Conservation (phyloP, 306 rosid species). For the Fragaria nilgerrensis region DNA sequence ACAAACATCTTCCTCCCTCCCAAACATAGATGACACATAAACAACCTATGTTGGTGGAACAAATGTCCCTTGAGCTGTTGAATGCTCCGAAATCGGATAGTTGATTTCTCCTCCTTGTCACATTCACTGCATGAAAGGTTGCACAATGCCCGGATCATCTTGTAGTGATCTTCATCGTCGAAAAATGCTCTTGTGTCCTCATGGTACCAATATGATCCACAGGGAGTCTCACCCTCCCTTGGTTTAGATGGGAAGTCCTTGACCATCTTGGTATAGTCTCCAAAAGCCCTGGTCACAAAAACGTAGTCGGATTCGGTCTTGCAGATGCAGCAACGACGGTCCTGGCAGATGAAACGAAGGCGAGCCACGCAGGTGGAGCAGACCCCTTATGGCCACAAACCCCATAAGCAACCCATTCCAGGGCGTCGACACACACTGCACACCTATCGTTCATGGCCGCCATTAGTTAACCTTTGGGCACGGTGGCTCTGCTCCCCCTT, state of each 20-base stretch:
- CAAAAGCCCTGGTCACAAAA: constrained; percentile 72
- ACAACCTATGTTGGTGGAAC: constrained; percentile 67
- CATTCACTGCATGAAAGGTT: constrained; percentile 71
- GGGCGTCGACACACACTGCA: constrained; percentile 83
- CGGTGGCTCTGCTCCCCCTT: background rate
- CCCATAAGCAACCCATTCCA: constrained; percentile 93
- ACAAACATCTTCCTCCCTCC: constrained; percentile 95
- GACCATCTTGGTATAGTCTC: constrained; percentile 47
- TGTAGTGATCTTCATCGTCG: constrained; percentile 52
- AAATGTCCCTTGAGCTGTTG: constrained; percentile 86
- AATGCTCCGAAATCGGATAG: constrained; percentile 55
- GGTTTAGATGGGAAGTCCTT: constrained; percentile 40
- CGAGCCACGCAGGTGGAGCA: constrained; percentile 87
- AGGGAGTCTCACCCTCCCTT: constrained; percentile 35
- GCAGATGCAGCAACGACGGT: constrained; percentile 79
- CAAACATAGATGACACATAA: constrained; percentile 81
- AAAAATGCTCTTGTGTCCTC: constrained; percentile 46
- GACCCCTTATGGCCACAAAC: constrained; percentile 75
- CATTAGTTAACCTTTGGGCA: background rate
- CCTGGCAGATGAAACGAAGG: constrained; percentile 82
- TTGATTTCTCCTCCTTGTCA: constrained; percentile 74
- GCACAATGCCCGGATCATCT: constrained; percentile 56
- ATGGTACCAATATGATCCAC: constrained; percentile 50
- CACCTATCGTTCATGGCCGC: constrained; percentile 73
- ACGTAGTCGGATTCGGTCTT: constrained; percentile 58